phyloP scores from a whole-genome alignment of 1,284 basidiomycete genomes.

The Rhodofomes roseus region DNA sequence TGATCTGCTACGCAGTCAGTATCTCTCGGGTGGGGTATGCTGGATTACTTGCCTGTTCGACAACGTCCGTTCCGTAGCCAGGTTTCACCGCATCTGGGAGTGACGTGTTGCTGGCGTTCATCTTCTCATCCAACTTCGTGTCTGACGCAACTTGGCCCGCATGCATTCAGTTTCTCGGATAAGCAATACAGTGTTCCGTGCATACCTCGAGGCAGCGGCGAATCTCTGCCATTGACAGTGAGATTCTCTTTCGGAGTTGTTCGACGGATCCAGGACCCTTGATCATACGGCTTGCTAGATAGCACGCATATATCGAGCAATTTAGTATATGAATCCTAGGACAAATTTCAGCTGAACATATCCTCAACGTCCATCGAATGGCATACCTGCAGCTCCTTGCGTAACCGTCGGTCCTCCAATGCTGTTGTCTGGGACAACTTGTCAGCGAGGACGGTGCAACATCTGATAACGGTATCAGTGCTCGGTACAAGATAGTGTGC shows the following conservation, averaged over 20 bases:
- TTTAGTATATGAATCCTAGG: slow-evolving; percentile 79
- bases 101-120: slow-evolving; percentile 39
- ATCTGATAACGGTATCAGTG: slow-evolving; percentile 42
- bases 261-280: slow-evolving; percentile 77
- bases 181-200: neutral
- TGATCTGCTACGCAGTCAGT: slow-evolving; percentile 47
- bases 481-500: neutral
- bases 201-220: slow-evolving; percentile 52
- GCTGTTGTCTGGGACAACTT: slow-evolving; percentile 87
- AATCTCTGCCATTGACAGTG: slow-evolving; percentile 60
- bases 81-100: slow-evolving; percentile 40
- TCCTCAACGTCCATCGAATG: neutral
- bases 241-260: slow-evolving; percentile 55
- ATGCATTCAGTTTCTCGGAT: neutral
- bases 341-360: neutral
- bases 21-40: neutral
- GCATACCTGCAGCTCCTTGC: slow-evolving; percentile 84
- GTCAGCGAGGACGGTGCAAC: slow-evolving; percentile 76
- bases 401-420: slow-evolving; percentile 83
- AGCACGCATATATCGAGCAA: slow-evolving; percentile 83
- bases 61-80: slow-evolving; percentile 42
- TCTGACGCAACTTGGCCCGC: slow-evolving; percentile 29
- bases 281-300: slow-evolving; percentile 73
- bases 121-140: slow-evolving; percentile 54
- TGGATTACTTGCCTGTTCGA: slow-evolving; percentile 42